phyloP scores from a whole-genome alignment of 805 yeast species.

The Candida hispaniensis region DNA sequence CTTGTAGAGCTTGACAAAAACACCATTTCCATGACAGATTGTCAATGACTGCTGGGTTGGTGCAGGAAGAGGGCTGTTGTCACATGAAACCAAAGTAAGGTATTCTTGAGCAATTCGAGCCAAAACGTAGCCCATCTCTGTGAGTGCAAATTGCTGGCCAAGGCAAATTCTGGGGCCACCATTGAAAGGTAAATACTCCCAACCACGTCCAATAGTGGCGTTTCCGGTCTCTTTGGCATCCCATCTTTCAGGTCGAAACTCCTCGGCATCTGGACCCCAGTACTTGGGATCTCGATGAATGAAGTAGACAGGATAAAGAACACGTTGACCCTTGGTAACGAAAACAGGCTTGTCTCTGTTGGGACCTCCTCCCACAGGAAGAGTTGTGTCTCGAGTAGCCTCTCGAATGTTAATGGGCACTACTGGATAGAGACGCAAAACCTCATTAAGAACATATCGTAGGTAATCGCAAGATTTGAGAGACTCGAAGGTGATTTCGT shows the following conservation, averaged over 20 bases:
- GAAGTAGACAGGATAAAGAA: conserved; percentile 33
- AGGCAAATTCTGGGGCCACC: conserved; percentile 48
- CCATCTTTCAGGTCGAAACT: conserved; percentile 43
- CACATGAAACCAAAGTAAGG: conserved; percentile 8
- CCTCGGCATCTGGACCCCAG: conserved; percentile 37
- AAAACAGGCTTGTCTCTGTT: conserved; percentile 33
- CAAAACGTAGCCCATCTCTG: conserved; percentile 41
- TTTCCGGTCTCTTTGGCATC: conserved; percentile 27
- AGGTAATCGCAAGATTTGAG: conserved; percentile 40
- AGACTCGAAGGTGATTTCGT: conserved; percentile 34
- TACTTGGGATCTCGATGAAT: conserved; percentile 34
- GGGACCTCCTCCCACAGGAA: conserved; percentile 44
- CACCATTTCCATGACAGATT: conserved; percentile 15
- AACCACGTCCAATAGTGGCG: conserved; percentile 19
- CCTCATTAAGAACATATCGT: conserved; percentile 39
- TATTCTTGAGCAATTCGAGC: conserved; percentile 31
- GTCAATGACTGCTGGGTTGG: conserved; percentile 5
- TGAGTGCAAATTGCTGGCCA: conserved; percentile 47
- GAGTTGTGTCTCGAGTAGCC: conserved; percentile 37
- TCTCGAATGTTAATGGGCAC: conserved; percentile 41
- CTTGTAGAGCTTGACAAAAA: conserved; percentile 12
- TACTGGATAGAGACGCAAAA: conserved; percentile 41
- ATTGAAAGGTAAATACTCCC: conserved; percentile 44
- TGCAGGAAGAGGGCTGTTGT: conserved; percentile 13
- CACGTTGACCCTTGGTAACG: conserved; percentile 36